A percentile compares a stretch with the other conserved stretches of the same genome.
Evolutionary conservation across 371 early-diverging fungal species (phyloP).

Genomic region (Mucor sp.): DNA sequence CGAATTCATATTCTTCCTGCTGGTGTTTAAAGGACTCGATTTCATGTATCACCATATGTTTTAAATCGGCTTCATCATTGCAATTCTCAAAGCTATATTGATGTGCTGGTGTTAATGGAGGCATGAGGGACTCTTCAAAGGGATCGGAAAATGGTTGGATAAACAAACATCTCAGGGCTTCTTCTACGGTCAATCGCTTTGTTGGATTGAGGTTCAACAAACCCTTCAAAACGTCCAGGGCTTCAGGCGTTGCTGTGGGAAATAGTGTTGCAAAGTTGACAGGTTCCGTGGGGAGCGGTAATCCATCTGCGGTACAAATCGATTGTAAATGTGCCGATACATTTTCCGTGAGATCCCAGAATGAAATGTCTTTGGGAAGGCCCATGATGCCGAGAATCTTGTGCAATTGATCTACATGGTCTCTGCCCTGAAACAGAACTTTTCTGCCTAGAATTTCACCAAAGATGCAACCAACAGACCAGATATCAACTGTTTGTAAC

Average conservation of each 20-base stretch:
- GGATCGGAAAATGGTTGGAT: conserved; percentile 51
- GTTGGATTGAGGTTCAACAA: conserved; percentile 89
- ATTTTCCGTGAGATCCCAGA: conserved; percentile 34
- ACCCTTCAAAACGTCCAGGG: conserved; percentile 76
- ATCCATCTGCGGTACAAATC: conserved; percentile 48
- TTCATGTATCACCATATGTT: conserved; percentile 24
- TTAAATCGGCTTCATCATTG: conserved; percentile 18
- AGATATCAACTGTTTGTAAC: conserved; percentile 80
- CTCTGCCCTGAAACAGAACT: conserved; percentile 70
- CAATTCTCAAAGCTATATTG: conserved; percentile 28
- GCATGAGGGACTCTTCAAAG: conserved; percentile 24
- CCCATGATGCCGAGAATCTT: conserved; percentile 87
- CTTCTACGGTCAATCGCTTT: conserved; percentile 78
- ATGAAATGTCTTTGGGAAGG: conserved; percentile 83
- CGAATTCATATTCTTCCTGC: neutral
- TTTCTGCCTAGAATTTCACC: conserved; percentile 79
- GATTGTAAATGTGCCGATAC: conserved; percentile 23
- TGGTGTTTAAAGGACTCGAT: conserved; percentile 20
- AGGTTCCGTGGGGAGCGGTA: conserved; percentile 34
- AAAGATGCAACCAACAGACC: conserved; percentile 89
- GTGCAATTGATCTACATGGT: conserved; percentile 91
- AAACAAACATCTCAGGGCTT: conserved; percentile 79
- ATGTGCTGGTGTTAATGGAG: neutral
- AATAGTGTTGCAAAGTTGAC: conserved; percentile 36
- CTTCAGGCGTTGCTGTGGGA: conserved; percentile 52